phyloP scores from a whole-genome alignment of 352 stramenopile genomes.

The Hyaloperonospora arabidopsidis region DNA sequence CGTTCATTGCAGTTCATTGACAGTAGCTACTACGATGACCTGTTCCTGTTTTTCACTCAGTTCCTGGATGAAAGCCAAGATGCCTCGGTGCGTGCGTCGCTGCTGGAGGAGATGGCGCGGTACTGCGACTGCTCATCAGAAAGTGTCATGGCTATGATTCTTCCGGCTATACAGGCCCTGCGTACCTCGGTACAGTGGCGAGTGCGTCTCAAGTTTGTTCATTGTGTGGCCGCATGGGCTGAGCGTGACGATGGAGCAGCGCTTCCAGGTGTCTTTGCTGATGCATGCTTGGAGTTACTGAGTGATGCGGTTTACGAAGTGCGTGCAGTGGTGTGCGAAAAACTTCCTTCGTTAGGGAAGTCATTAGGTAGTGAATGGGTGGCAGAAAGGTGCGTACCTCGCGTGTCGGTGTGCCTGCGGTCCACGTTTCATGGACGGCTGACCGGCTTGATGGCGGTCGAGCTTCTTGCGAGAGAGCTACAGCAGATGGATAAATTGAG shows the following conservation, averaged over 20 bases:
- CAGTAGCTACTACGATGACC: slow-evolving; percentile 63
- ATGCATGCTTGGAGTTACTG: slow-evolving; percentile 61
- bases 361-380: slow-evolving; percentile 78
- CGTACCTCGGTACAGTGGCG: slow-evolving; percentile 68
- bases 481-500: slow-evolving; percentile 63
- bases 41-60: slow-evolving; percentile 79
- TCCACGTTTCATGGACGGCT: slow-evolving; percentile 68
- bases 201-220: slow-evolving; percentile 78
- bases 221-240: slow-evolving; percentile 77
- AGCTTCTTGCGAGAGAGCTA: slow-evolving; percentile 52
- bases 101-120: slow-evolving; percentile 76
- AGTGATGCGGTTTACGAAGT: slow-evolving; percentile 68
- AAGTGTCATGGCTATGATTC: slow-evolving; percentile 58
- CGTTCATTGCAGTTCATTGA: slow-evolving; percentile 64
- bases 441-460: slow-evolving; percentile 60
- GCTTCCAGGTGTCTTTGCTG: slow-evolving; percentile 61
- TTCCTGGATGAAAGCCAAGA: slow-evolving; percentile 79
- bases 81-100: slow-evolving; percentile 59
- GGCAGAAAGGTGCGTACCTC: slow-evolving; percentile 52
- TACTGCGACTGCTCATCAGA: slow-evolving; percentile 65
- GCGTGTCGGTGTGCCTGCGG: slow-evolving; percentile 52
- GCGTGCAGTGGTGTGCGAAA: slow-evolving; percentile 50
- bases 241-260: slow-evolving; percentile 50
- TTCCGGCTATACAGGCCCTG: slow-evolving; percentile 60
- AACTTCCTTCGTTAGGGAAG: slow-evolving; percentile 53